phyloP scores from a whole-genome alignment of 306 rosid genomes.

The Trifolium dubium region DNA sequence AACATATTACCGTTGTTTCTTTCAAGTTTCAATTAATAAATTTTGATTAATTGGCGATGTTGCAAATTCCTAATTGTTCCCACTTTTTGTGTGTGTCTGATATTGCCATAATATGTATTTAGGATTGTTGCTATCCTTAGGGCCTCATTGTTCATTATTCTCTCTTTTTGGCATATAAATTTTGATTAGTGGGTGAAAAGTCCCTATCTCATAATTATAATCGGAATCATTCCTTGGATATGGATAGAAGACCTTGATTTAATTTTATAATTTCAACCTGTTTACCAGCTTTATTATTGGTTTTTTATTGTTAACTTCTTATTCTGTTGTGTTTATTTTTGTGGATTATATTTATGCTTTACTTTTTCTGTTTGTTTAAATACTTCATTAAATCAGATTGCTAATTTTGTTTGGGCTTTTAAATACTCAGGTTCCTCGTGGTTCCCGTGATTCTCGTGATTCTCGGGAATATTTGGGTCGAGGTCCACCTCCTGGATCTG shows the following conservation, averaged over 20 bases:
- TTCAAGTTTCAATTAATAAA: not conserved
- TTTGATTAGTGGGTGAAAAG: not conserved
- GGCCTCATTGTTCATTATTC: not conserved
- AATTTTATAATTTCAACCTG: not conserved
- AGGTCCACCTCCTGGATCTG: constrained; percentile 90
- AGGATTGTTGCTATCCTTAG: not conserved
- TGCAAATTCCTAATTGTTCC: not conserved
- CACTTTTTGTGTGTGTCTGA: not conserved
- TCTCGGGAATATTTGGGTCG: constrained; percentile 67
- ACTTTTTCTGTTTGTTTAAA: not conserved
- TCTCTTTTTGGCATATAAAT: not conserved
- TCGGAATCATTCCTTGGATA: not conserved
- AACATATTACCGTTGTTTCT: not conserved
- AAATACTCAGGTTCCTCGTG: constrained; percentile 66
- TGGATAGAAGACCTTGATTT: not conserved
- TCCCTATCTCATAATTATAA: not conserved
- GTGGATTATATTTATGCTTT: not conserved
- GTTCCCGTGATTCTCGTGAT: constrained; percentile 63
- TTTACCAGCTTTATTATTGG: not conserved
- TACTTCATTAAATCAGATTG: not conserved
- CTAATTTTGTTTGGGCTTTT: not conserved
- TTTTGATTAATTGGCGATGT: not conserved
- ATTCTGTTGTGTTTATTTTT: not conserved
- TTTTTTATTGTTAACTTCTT: not conserved
- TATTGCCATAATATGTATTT: not conserved